Percentiles rank a stretch among this genome's conserved stretches.
phyloP scores from a whole-genome alignment of 306 rosid species.

The Dalbergia cochinchinensis region DNA sequence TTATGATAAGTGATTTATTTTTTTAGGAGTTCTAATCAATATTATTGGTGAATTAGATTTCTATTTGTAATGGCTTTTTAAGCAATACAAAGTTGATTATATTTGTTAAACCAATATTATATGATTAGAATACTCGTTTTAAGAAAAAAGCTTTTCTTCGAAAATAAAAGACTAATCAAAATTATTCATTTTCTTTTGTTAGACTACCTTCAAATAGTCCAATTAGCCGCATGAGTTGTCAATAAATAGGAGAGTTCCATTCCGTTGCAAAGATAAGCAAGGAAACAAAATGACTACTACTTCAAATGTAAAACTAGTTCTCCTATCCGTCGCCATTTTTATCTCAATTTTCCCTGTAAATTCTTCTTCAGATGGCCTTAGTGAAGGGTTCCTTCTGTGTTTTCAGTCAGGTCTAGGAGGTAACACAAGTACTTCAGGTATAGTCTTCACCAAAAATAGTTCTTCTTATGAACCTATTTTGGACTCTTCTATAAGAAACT shows the following conservation, averaged over 20 bases:
- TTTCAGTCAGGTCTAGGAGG: slow-evolving; percentile 5
- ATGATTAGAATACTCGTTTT: no score
- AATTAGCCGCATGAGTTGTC: no score
- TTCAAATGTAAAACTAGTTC: not conserved
- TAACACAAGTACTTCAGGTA: not conserved
- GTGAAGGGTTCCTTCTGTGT: not conserved
- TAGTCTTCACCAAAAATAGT: slow-evolving; percentile 32
- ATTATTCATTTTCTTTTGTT: no score
- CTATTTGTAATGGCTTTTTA: no score
- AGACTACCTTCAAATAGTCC: no score
- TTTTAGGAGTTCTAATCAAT: no score
- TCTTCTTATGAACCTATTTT: slow-evolving; percentile 49
- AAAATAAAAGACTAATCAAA: not conserved
- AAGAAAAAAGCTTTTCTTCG: no score
- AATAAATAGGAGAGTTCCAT: not conserved
- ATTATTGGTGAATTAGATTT: no score
- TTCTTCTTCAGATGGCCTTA: not conserved
- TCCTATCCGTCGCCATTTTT: not conserved
- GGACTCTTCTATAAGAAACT: slow-evolving; percentile 53
- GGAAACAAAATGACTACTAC: not conserved
- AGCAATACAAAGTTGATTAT: no score
- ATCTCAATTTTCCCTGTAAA: not conserved
- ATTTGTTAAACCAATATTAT: no score
- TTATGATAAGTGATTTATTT: no score
- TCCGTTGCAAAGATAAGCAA: not conserved